phyloP scores from a whole-genome alignment of 148 eudicot species.

The Cornus kousa region DNA sequence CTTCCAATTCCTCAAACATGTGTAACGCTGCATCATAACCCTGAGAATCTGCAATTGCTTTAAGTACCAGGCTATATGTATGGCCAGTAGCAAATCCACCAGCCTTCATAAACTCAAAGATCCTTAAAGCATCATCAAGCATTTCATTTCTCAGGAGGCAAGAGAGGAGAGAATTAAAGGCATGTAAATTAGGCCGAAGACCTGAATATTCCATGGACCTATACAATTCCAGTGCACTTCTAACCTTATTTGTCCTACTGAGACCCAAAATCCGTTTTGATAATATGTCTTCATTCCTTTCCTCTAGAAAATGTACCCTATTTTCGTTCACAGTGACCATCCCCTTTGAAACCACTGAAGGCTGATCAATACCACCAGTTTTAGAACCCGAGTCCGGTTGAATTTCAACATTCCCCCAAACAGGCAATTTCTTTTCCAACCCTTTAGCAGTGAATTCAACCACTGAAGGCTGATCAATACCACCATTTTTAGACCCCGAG shows the following conservation, averaged over 20 bases:
- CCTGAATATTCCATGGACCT: conserved; percentile 49
- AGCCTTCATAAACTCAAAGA: conserved; percentile 39
- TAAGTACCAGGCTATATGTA: conserved; percentile 53
- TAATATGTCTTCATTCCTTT: conserved; percentile 40
- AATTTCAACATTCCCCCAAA: not conserved
- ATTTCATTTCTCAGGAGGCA: conserved; percentile 46
- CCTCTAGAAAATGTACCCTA: conserved; percentile 46
- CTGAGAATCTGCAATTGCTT: conserved; percentile 37
- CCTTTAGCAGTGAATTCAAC: not conserved
- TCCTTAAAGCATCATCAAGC: conserved; percentile 38
- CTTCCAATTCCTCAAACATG: conserved; percentile 40
- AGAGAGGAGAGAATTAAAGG: conserved; percentile 60
- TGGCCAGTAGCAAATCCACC: conserved; percentile 41
- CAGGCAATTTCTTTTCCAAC: not conserved
- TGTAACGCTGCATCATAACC: conserved; percentile 37
- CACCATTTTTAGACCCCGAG: not conserved
- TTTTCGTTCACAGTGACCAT: not conserved
- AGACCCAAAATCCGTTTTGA: conserved; percentile 45
- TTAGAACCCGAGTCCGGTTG: not conserved
- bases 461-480: not conserved
- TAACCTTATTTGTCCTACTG: conserved; percentile 43
- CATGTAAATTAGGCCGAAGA: conserved; percentile 45
- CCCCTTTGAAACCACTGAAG: conserved; percentile 12
- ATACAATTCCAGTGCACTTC: conserved; percentile 54
- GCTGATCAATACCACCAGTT: not conserved